Base-by-base conservation (phyloP, 805 yeast species). In the Candida awuae region DNA sequence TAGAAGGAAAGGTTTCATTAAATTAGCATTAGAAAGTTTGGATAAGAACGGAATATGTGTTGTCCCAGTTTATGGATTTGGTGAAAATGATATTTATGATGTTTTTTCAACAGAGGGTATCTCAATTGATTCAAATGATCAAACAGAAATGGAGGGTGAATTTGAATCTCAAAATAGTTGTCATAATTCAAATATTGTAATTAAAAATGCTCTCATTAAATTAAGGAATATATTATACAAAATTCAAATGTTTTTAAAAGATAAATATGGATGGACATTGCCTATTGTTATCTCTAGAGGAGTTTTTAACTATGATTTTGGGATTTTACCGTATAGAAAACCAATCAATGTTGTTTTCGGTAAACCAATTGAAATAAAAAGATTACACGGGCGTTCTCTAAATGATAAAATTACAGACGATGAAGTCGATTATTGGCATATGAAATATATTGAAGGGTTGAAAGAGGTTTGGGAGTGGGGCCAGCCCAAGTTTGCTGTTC, bases 231-330 rank as follows among this genome's bases (percentile, higher is more conserved):
- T 23, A 6, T n/a, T 36, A 9, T 23, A 21, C 15, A 70, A 75
- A 51, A 64, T 82, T 37, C 97, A 90, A 57, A 58, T 70, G 27
- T 75, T 84, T 77, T 56, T 90, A 53, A 90, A 92, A 52, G 64
- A 66, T 23, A 67, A 63, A 27, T 70, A 79, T 41, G 92, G 90
- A 1, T 90, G 88, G 61, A 88, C 97, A 0, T 53, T 92, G 6
- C 98, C 98, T 1, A 74, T 92, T 35, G 83, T 92, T 62, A 80
- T 84, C 54, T 96, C 96, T 1, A 68, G 97, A 34, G 97, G 97
- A 0, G 68, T 92, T 0, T 88, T 90, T 62, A 85, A 90, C 52
- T 84, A 88, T 52, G 95, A 87, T 55, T 84, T 83, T 62, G 98
- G 98, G 0, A 62, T 92, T 19, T 60, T 92, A 41, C 97, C 98